phyloP scores from a whole-genome alignment of 2,329 filamentous ascomycete genomes.

The Claviceps sp. region DNA sequence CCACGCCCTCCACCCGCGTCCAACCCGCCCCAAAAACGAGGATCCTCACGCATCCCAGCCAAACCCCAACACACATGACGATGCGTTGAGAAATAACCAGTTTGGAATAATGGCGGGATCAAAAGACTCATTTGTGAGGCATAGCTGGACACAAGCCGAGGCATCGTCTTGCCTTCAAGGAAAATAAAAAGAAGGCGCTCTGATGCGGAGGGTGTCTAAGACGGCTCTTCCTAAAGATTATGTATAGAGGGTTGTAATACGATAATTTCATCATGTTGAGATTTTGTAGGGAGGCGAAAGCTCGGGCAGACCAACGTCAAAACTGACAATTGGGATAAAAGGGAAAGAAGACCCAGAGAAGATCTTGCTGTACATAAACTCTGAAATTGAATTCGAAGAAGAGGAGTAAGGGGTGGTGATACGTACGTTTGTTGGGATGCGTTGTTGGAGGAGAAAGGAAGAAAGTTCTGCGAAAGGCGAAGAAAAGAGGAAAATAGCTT shows the following conservation, averaged over 20 bases:
- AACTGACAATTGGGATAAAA: too few species aligned
- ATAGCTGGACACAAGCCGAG: slow-evolving; percentile 8
- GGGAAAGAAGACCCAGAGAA: background rate
- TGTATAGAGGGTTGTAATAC: slow-evolving; percentile 21
- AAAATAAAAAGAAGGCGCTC: slow-evolving; percentile 1
- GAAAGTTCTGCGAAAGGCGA: too few species aligned
- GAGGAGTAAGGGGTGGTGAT: background rate
- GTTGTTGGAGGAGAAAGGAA: background rate
- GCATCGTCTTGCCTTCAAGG: slow-evolving; percentile 5
- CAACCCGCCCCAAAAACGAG: slow-evolving; percentile 13
- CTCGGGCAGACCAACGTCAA: too few species aligned
- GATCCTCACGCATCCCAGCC: slow-evolving; percentile 8
- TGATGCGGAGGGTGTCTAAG: slow-evolving; percentile 24
- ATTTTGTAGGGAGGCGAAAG: background rate
- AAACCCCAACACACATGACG: slow-evolving; percentile 20
- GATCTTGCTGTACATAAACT: too few species aligned
- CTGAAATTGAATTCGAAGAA: background rate
- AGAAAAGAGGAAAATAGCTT: background rate
- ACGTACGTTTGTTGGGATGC: background rate
- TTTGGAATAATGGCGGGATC: slow-evolving; percentile 8
- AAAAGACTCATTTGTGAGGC: slow-evolving; percentile 2
- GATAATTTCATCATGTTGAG: slow-evolving; percentile 25
- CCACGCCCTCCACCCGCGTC: slow-evolving; percentile 25
- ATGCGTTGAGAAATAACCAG: slow-evolving; percentile 13
- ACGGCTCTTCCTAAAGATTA: slow-evolving; percentile 32